Conservation (phyloP, 306 rosid species). For the Argentina anserina region DNA sequence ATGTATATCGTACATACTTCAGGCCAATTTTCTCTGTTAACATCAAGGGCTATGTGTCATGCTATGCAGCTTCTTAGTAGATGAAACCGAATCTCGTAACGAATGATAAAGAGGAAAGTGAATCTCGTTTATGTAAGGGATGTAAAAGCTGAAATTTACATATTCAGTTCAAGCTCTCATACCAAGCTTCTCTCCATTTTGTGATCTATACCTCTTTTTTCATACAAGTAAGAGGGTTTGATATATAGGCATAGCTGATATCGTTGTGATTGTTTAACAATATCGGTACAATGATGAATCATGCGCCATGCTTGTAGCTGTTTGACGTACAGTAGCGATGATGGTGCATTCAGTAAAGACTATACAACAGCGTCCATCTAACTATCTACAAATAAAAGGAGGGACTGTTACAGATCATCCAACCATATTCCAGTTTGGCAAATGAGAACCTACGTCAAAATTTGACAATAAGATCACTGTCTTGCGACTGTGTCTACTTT, state of each 20-base stretch:
- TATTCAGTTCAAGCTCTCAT: not conserved
- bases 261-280: too few species aligned
- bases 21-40: slow-evolving; percentile 14
- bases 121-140: not conserved
- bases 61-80: not conserved
- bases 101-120: not conserved
- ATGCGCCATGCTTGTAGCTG: too few species aligned
- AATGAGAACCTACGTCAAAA: not conserved
- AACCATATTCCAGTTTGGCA: not conserved
- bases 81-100: not conserved
- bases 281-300: too few species aligned
- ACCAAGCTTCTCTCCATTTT: not conserved
- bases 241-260: not conserved
- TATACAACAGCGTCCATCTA: not conserved
- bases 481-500: not conserved
- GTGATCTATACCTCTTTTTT: not conserved
- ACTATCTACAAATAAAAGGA: not conserved
- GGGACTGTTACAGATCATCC: not conserved
- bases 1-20: not conserved
- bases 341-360: not conserved
- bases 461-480: not conserved
- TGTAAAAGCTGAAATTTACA: not conserved
- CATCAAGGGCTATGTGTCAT: slow-evolving; percentile 21
- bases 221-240: not conserved
- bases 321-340: too few species aligned